Conservation (phyloP, 768 basidiomycete species). For the Phylloporus sp. region DNA sequence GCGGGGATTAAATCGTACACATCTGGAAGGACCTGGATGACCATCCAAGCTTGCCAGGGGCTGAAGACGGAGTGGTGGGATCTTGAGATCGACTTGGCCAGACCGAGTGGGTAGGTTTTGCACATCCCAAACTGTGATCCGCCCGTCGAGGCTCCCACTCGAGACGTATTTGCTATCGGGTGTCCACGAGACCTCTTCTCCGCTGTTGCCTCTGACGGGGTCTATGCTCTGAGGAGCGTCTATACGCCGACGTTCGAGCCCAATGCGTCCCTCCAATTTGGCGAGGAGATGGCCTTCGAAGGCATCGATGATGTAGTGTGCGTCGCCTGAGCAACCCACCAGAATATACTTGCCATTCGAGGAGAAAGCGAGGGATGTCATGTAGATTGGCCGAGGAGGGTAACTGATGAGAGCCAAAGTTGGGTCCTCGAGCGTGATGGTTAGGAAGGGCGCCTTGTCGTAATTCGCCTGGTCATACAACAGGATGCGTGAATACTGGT, state of each 20-base stretch:
- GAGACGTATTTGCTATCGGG: conserved; percentile 90
- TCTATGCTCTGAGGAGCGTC: conserved; percentile 52
- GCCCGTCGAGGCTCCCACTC: conserved; percentile 81
- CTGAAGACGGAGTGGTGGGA: conserved; percentile 45
- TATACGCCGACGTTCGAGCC: conserved; percentile 65
- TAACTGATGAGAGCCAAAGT: conserved; percentile 68
- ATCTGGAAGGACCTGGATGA: conserved; percentile 78
- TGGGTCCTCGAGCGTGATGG: conserved; percentile 78
- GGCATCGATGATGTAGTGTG: conserved; percentile 91
- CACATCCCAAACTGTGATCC: conserved; percentile 84
- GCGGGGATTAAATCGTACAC: conserved; percentile 87
- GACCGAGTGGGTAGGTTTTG: conserved; percentile 51
- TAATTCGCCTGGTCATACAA: conserved; percentile 83
- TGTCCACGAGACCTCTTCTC: conserved; percentile 93
- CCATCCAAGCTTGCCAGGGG: conserved; percentile 60
- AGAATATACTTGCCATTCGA: conserved; percentile 86
- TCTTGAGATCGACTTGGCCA: conserved; percentile 52
- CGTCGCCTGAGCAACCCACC: conserved; percentile 87
- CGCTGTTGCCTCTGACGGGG: conserved; percentile 74
- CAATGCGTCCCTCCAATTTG: conserved; percentile 79
- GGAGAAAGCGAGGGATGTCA: conserved; percentile 90
- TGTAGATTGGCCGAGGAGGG: conserved; percentile 83
- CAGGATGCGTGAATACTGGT: conserved; percentile 74
- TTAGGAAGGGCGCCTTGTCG: conserved; percentile 89
- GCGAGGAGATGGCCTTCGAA: conserved; percentile 81